These are phyloP conservation scores for Venturia oleaginea DNA, from an alignment of 2,329 filamentous ascomycete genomes.

Conservation along the genomic window DNA sequence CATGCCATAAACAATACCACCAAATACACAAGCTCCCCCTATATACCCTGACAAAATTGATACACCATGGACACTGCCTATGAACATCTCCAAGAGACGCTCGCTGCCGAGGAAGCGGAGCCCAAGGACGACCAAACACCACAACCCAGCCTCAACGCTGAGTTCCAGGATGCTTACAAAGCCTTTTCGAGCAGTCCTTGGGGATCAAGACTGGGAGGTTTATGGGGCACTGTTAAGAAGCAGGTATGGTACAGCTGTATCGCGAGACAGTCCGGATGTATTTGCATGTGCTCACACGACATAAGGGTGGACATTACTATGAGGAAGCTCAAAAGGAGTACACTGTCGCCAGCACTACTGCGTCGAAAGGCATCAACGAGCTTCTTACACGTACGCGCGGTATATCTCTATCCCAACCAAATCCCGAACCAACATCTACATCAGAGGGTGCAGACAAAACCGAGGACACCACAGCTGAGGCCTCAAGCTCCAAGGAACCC, in stretches of 20 bases:
- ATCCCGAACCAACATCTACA: neutral
- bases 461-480: neutral
- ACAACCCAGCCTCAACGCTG: slow-evolving; percentile 59
- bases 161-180: slow-evolving; percentile 91
- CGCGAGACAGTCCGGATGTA: neutral
- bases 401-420: slow-evolving; percentile 50
- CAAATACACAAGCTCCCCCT: too few relatives aligned
- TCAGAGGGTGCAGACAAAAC: neutral
- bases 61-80: slow-evolving; percentile 83
- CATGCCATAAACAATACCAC: neutral
- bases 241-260: slow-evolving; percentile 48
- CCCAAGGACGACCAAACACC: slow-evolving; percentile 24
- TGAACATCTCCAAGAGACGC: slow-evolving; percentile 84
- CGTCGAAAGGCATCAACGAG: slow-evolving; percentile 68
- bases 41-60: neutral
- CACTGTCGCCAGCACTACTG: slow-evolving; percentile 67
- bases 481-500: neutral
- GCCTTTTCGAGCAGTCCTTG: slow-evolving; percentile 86
- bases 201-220: slow-evolving; percentile 83
- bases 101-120: slow-evolving; percentile 36
- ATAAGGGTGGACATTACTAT: slow-evolving; percentile 76
- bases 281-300: slow-evolving; percentile 3
- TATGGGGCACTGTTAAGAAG: slow-evolving; percentile 86
- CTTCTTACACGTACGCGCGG: slow-evolving; percentile 66
- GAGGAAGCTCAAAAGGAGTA: slow-evolving; percentile 78